Evolutionary conservation across 495 filamentous ascomycete genomes (phyloP), one percentile per base, ranked within the genome.

Genomic region (Cercophora samala): DNA sequence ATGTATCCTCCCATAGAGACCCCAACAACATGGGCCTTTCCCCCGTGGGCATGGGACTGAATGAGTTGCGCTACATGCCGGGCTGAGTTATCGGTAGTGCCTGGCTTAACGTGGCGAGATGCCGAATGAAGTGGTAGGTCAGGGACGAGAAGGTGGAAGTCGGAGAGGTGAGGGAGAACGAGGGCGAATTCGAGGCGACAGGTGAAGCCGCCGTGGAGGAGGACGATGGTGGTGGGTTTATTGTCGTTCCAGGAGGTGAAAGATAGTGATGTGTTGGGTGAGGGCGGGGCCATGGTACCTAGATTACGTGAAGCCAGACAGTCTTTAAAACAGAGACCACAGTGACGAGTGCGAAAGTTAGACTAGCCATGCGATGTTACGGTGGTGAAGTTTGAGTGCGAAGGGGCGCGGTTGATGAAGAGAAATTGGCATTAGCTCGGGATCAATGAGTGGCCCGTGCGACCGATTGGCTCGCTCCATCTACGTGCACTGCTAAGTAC

Each of bases 161-260:
- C 37, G 0, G 37, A 46, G 37, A 46, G 37, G 37, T 46, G 13
- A 2, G 37, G 37, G 15, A 46, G 13, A 13, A 46, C 11, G 37
- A 46, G 37, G 9, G 37, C 37, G 2, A 46, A 46, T 17, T 46
- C 37, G 11, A 46, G 37, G 13, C 37, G 37, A 13, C 37, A 46
- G 9, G 37, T 46, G 15, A 46, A 46, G 13, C 37, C 37, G 8
- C 37, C 37, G 18, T 75, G 52, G 51, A 77, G 79, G 60, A 46
- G 37, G 15, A 46, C 11, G 15, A 46, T 46, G 3, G 37, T 46
- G 8, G 15, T 1, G 9, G 15, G 37, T 1, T 46, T 46, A 1
- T 46, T 9, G 37, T 46, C 37, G 15, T 46, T 46, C 37, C 37
- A 46, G 0, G 13, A 46, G 0, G 37, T 46, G 15, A 46, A 46